phyloP scores from a whole-genome alignment of 2,329 filamentous ascomycete genomes.

The Ascocoryne sarcoides region DNA sequence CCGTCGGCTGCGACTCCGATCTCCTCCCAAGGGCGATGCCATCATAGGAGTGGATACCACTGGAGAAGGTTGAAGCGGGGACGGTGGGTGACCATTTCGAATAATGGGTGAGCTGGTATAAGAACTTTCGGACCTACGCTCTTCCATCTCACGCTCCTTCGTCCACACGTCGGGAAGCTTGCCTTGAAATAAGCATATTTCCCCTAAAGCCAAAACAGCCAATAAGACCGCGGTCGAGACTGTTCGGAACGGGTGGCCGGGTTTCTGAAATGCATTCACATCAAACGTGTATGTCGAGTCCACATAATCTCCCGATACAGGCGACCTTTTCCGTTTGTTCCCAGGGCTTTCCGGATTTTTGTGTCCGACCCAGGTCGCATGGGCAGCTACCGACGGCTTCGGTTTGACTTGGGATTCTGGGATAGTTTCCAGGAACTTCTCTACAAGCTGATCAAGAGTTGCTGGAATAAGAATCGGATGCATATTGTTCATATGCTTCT shows the following conservation, averaged over 20 bases:
- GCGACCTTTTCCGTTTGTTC: constrained; percentile 26
- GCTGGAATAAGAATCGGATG: constrained; percentile 51
- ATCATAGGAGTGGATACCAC: constrained; percentile 33
- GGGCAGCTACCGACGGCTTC: constrained; percentile 17
- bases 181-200: constrained; percentile 56
- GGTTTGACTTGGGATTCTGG: constrained; percentile 22
- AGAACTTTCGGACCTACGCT: constrained; percentile 3
- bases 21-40: constrained; percentile 44
- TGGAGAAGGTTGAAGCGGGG: constrained; percentile 49
- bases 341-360: constrained; percentile 27
- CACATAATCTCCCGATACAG: constrained; percentile 16
- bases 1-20: constrained; percentile 37
- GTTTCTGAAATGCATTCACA: no score
- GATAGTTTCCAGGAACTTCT: constrained; percentile 25
- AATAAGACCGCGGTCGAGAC: constrained; percentile 76
- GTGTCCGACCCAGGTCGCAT: constrained; percentile 4
- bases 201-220: constrained; percentile 76
- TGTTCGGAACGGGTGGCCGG: constrained; percentile 50
- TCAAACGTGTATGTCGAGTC: constrained; percentile 18
- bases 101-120: constrained; percentile 23
- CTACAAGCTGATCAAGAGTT: constrained; percentile 37
- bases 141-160: constrained; percentile 2
- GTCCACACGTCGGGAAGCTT: constrained; percentile 35
- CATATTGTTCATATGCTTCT: constrained; percentile 55
- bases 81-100: constrained; percentile 44